phyloP scores from a whole-genome alignment of 768 basidiomycete species.

The Amanita muscaria region DNA sequence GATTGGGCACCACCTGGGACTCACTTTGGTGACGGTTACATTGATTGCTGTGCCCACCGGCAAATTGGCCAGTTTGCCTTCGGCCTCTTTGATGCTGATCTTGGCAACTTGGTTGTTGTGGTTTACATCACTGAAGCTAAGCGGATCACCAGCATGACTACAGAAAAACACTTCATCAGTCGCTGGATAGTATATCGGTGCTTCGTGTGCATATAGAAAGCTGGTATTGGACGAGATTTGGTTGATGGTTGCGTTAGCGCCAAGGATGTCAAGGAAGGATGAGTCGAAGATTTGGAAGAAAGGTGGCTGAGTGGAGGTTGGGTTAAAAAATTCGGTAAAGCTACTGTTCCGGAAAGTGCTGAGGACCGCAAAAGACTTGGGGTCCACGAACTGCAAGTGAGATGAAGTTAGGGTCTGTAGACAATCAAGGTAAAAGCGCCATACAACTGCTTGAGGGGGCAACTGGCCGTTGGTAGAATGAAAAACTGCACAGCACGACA shows the following conservation, averaged over 20 bases:
- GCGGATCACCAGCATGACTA: slow-evolving; percentile 57
- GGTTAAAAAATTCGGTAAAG: slow-evolving; percentile 44
- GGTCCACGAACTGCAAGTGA: slow-evolving; percentile 38
- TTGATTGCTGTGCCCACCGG: slow-evolving; percentile 29
- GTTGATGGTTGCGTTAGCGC: slow-evolving; percentile 45
- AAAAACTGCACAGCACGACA: too few relatives aligned
- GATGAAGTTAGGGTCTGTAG: not conserved
- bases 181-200: slow-evolving; percentile 55
- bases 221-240: slow-evolving; percentile 51
- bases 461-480: too few relatives aligned
- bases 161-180: slow-evolving; percentile 70
- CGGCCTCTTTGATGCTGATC: slow-evolving; percentile 52
- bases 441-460: slow-evolving; percentile 25
- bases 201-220: slow-evolving; percentile 75
- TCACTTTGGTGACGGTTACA: slow-evolving; percentile 38
- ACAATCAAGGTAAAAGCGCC: slow-evolving; percentile 7
- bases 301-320: slow-evolving; percentile 46
- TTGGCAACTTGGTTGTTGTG: slow-evolving; percentile 57
- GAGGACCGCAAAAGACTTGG: slow-evolving; percentile 43
- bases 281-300: slow-evolving; percentile 47
- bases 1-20: too few relatives aligned
- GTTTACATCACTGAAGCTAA: slow-evolving; percentile 54
- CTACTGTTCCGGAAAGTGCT: slow-evolving; percentile 31
- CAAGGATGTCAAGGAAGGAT: slow-evolving; percentile 55
- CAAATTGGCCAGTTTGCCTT: slow-evolving; percentile 30